A percentile compares a stretch with the other conserved stretches of the same genome.
Conservation (phyloP, 768 basidiomycete genomes). For the Rossbeevera mucosa region DNA sequence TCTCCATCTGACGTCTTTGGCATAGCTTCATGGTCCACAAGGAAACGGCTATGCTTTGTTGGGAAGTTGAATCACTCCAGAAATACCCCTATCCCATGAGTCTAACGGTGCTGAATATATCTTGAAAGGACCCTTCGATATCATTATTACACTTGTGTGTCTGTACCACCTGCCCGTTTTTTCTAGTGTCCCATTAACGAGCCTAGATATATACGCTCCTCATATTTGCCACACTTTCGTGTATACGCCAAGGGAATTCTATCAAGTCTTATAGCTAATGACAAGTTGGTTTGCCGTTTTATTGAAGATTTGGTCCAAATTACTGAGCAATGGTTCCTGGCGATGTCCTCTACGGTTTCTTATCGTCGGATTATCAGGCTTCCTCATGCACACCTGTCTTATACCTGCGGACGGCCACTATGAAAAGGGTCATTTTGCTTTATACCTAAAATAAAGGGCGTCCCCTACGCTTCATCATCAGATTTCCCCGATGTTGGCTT, state of each 20-base stretch:
- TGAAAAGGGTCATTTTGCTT: constrained; percentile 13
- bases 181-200: constrained; percentile 10
- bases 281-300: neutral
- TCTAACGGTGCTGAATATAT: constrained; percentile 7
- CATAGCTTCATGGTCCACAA: constrained; percentile 66
- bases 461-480: constrained; percentile 11
- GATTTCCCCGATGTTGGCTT: constrained; percentile 7
- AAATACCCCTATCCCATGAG: neutral
- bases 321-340: constrained; percentile 10
- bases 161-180: constrained; percentile 21
- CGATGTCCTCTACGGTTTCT: constrained; percentile 9
- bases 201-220: constrained; percentile 6
- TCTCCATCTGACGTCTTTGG: neutral
- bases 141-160: constrained; percentile 17
- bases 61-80: constrained; percentile 32
- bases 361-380: constrained; percentile 10
- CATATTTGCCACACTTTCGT: neutral
- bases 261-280: neutral
- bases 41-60: constrained; percentile 74
- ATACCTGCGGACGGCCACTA: constrained; percentile 16
- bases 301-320: neutral
- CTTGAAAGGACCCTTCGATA: constrained; percentile 9
- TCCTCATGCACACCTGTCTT: too few species aligned
- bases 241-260: neutral
- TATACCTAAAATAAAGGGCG: constrained; percentile 11